These are phyloP conservation scores for Rhododendron griersonianum DNA, from an alignment of 148 eudicot genomes.

Conservation along the genomic window DNA sequence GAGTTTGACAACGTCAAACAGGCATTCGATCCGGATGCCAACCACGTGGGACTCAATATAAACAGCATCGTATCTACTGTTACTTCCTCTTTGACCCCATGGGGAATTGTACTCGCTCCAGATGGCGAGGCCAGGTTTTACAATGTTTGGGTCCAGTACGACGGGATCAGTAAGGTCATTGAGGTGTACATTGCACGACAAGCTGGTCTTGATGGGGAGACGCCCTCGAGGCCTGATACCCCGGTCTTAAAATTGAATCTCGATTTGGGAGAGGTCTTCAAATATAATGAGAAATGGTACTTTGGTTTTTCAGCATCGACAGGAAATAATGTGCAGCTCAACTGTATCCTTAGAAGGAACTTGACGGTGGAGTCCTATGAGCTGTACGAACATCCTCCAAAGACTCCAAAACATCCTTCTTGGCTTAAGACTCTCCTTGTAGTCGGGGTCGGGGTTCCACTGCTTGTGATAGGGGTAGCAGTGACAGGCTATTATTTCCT, in stretches of 20 bases:
- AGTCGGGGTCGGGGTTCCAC: not conserved
- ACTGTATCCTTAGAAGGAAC: conserved; percentile 73
- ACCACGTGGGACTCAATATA: conserved; percentile 65
- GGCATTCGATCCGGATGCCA: conserved; percentile 55
- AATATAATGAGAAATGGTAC: not conserved
- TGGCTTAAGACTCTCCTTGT: conserved; percentile 8
- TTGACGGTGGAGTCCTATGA: conserved; percentile 9
- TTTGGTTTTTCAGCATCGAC: conserved; percentile 81
- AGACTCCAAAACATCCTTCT: too few relatives aligned
- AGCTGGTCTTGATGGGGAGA: too few relatives aligned
- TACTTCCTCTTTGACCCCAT: conserved; percentile 19
- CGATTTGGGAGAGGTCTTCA: conserved; percentile 32
- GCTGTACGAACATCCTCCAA: not conserved
- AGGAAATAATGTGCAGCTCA: conserved; percentile 43
- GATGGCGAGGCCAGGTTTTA: conserved; percentile 12
- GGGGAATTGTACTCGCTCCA: conserved; percentile 29
- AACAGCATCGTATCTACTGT: conserved; percentile 39
- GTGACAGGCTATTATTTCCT: too few relatives aligned
- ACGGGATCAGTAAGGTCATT: conserved; percentile 16
- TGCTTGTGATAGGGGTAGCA: too few relatives aligned
- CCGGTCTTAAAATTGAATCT: conserved; percentile 43
- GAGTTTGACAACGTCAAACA: conserved; percentile 67
- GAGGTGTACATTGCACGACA: conserved; percentile 41
- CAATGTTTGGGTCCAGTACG: conserved; percentile 53
- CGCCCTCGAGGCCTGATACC: conserved; percentile 26